These are phyloP conservation scores for Citrullus amarus DNA, from an alignment of 306 rosid genomes.

Conservation along the genomic window DNA sequence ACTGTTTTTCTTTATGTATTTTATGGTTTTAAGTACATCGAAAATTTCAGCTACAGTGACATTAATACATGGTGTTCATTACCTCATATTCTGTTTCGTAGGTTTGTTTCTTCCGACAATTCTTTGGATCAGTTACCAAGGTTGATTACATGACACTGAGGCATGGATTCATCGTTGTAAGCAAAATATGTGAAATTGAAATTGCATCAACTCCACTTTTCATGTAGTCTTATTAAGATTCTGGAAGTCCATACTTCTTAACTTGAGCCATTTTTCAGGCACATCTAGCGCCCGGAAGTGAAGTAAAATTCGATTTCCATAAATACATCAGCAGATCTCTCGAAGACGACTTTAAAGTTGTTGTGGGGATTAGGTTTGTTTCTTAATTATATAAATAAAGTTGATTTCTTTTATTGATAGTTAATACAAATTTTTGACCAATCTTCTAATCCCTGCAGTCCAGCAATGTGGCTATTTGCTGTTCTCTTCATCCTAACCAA, in stretches of 20 bases:
- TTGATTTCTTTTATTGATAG: conserved; percentile 8
- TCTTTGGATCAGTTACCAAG: conserved; percentile 47
- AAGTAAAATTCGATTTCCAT: conserved; percentile 51
- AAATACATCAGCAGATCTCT: conserved; percentile 67
- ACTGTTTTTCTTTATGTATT: neutral
- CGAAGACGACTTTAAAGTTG: conserved; percentile 72
- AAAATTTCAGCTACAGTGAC: neutral
- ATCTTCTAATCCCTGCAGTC: conserved; percentile 45
- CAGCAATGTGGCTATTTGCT: conserved; percentile 61
- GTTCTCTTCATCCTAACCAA: conserved; percentile 53
- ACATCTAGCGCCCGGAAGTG: conserved; percentile 60
- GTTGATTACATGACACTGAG: conserved; percentile 65
- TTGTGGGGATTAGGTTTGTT: conserved; percentile 69
- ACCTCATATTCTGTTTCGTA: conserved; percentile 4
- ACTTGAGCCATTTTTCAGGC: conserved; percentile 37
- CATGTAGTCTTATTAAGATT: neutral
- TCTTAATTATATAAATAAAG: neutral
- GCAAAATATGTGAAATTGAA: neutral
- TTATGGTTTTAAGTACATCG: neutral
- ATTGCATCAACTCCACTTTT: neutral
- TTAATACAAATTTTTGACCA: neutral
- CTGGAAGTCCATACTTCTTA: neutral
- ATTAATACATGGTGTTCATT: neutral
- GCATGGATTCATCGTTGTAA: conserved; percentile 76
- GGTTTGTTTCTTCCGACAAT: conserved; percentile 88